Percentiles rank a stretch among this genome's conserved stretches.
Evolutionary conservation across 495 filamentous ascomycete species (phyloP).

Genomic region (Podospora conica): DNA sequence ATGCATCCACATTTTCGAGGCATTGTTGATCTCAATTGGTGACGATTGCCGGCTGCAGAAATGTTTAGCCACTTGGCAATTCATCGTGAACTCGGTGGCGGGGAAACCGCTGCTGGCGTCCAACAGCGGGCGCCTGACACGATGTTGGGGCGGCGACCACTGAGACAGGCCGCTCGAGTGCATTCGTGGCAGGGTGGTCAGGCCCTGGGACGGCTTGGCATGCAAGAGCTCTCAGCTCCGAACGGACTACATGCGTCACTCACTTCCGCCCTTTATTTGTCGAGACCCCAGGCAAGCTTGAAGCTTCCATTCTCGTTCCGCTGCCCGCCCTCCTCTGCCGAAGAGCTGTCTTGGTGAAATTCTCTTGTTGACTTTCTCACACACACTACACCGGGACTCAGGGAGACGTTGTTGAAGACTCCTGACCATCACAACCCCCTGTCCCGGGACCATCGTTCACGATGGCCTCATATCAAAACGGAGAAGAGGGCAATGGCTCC

Average conservation of each 20-base stretch:
- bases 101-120: neutral
- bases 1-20: neutral
- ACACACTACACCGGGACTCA: too few species aligned
- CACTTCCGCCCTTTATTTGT: neutral
- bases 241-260: neutral
- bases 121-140: neutral
- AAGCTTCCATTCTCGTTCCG: neutral
- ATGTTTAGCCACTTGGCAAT: neutral
- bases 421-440: neutral
- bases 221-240: neutral
- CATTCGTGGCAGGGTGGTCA: neutral
- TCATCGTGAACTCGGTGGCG: neutral
- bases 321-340: neutral
- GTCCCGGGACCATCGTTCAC: neutral
- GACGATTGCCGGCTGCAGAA: neutral
- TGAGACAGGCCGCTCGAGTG: neutral
- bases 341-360: neutral
- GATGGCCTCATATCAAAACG: constrained; percentile 18
- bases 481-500: constrained; percentile 1
- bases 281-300: neutral
- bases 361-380: neutral
- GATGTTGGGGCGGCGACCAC: neutral
- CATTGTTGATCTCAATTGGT: neutral
- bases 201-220: neutral
- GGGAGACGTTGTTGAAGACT: neutral